Base-by-base conservation (phyloP, 805 yeast genomes). In the Hanseniaspora valbyensis region DNA sequence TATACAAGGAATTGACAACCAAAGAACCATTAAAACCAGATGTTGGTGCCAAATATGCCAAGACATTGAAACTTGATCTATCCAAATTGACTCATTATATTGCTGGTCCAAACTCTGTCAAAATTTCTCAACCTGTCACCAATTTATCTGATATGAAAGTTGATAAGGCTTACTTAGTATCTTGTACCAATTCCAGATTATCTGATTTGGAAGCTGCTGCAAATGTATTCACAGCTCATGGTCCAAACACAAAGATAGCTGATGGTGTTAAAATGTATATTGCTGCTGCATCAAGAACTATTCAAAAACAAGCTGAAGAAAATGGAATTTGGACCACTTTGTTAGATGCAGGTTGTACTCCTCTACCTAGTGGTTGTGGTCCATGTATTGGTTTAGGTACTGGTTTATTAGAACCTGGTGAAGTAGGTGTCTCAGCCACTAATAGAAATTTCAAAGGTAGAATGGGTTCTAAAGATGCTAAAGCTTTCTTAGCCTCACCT, bases 381-480 rank as follows among this genome's bases (percentile, higher is more conserved):
- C 99, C 99, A 22, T 92, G 99, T 72, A 92, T 92, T 62, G 99
- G 99, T 33, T 72, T 92, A 51, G 99, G 99, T 51, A 75, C 94
- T 26, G 99, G 99, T 44, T 71, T 92, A 56, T 72, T 92, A 57
- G 81, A 92, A 67, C 90, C 86, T 32, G 98, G 98, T 41, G 97
- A 92, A 67, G 95, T 92, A 53, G 98, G 99, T 56, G 92, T 92
- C 60, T 85, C 95, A 56, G 98, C 98, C 53, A 92, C 98, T 7
- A 92, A 92, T 72, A 80, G 99, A 72, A 92, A 92, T 69, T 92
- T 92, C 76, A 92, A 92, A 70, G 99, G 99, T 54, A 80, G 99
- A 70, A 92, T 92, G 99, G 99, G 99, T 8, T 83, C 95, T 7
- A 83, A 83, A 58, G 96, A 92, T 59, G 98, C 98, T 0, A 71